phyloP scores from a whole-genome alignment of 441 rosid genomes.

The Gossypium gossypioides region DNA sequence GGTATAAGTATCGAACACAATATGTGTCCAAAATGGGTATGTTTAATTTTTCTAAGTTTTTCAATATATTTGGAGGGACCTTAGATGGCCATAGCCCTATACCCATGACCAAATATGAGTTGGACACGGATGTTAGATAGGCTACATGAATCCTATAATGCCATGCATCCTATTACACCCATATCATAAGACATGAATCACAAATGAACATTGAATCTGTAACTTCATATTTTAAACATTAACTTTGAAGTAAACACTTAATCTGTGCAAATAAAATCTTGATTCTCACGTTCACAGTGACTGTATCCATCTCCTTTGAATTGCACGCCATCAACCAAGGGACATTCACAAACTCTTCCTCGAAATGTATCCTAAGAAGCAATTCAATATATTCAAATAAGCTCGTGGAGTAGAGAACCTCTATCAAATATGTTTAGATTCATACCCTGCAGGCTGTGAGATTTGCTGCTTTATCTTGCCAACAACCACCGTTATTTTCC shows the following conservation, averaged over 20 bases:
- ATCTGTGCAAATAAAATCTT: background rate
- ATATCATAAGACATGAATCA: background rate
- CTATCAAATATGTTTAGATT: slow-evolving; percentile 9
- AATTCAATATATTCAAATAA: slow-evolving; percentile 14
- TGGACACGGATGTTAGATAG: background rate
- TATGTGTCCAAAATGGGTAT: too few species aligned
- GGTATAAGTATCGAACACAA: too few species aligned
- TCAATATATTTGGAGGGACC: background rate
- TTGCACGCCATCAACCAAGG: slow-evolving; percentile 77
- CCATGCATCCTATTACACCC: background rate
- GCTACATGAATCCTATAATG: background rate
- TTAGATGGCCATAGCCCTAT: background rate
- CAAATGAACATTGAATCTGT: background rate
- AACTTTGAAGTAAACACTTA: background rate
- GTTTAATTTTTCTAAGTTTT: background rate
- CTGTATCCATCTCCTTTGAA: slow-evolving; percentile 97
- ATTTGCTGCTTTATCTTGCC: slow-evolving; percentile 64
- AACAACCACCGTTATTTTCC: slow-evolving; percentile 90
- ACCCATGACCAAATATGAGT: background rate
- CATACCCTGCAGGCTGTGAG: slow-evolving; percentile 92
- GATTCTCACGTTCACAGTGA: slow-evolving; percentile 68
- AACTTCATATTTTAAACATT: background rate
- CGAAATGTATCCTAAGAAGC: slow-evolving; percentile 81
- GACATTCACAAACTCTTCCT: slow-evolving; percentile 91
- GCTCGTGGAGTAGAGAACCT: background rate